Base-by-base conservation (phyloP, 2,329 filamentous ascomycete species). In the Alternaria brassicae region DNA sequence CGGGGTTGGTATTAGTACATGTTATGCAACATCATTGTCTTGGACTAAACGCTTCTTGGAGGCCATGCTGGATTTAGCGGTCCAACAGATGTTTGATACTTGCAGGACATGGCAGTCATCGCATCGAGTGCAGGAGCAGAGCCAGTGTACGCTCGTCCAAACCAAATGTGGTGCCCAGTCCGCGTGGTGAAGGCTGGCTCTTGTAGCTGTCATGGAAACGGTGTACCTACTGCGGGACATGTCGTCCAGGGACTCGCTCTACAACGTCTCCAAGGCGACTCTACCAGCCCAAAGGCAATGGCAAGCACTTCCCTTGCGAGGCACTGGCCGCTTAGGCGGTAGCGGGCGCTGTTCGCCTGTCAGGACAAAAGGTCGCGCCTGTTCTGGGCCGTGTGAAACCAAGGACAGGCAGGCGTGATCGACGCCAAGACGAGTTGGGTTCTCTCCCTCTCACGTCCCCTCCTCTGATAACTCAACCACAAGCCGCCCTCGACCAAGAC, bases 321-420 rank as follows among this genome's bases (percentile, higher is more conserved):
- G 51, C 55, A 53, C 40, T 40, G 56, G 64, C 53, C 47, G 55
- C 50, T 41, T 7, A 47, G 48, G 63, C 63, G 53, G 58, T 63
- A 56, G 63, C 62, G 56, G 51, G 27, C 39, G 37, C 30, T 52
- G 37, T 36, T 50, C 41, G 60, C 51, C 54, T 64, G 65, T 64
- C 58, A 58, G 28, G 64, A 54, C 30, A 41, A 53, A 45, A 60
- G 56, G 66, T 65, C 60, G 65, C 62, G 60, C 60, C 60, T 63
- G 66, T 61, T 66, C 65, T 67, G 62, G 66, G 67, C 68, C 65
- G 66, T 58, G 68, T 69, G 69, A 67, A 71, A 69, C 53, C 60
- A 66, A 66, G 63, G 52, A 58, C 32, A 53, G 61, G 65, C 61
- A 69, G 62, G 69, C 68, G 67, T 67, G 67, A 71, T 73, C 69